Evolutionary conservation across 345 rosid genomes (phyloP).

Genomic region (sweet orange (Citrus sinensis)): DVS_A1.0 CM039163.1:49561001-49561500

Average conservation of each 20-base stretch:
- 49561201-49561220: background rate
- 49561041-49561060: background rate
- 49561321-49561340: slow-evolving; percentile 11
- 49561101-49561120: slow-evolving; percentile 69
- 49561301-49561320: background rate
- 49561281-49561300: background rate
- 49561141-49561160: slow-evolving; percentile 95
- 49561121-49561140: slow-evolving; percentile 93
- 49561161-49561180: slow-evolving; percentile 67
- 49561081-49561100: slow-evolving; percentile 21
- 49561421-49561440: slow-evolving; percentile 40
- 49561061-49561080: background rate
- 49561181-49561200: slow-evolving; percentile 59
- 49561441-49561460: slow-evolving; percentile 75
- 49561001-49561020: background rate
- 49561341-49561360: slow-evolving; percentile 17
- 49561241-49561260: background rate
- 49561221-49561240: background rate
- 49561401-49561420: slow-evolving; percentile 55
- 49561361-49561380: slow-evolving; percentile 69
- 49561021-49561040: background rate
- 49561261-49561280: background rate
- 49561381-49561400: slow-evolving; percentile 62
- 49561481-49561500: slow-evolving; percentile 74
- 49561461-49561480: slow-evolving; percentile 74